A percentile compares a stretch with the other conserved stretches of the same genome.
phyloP scores from a whole-genome alignment of 495 filamentous ascomycete genomes.

The Aspergillus diversus region DNA sequence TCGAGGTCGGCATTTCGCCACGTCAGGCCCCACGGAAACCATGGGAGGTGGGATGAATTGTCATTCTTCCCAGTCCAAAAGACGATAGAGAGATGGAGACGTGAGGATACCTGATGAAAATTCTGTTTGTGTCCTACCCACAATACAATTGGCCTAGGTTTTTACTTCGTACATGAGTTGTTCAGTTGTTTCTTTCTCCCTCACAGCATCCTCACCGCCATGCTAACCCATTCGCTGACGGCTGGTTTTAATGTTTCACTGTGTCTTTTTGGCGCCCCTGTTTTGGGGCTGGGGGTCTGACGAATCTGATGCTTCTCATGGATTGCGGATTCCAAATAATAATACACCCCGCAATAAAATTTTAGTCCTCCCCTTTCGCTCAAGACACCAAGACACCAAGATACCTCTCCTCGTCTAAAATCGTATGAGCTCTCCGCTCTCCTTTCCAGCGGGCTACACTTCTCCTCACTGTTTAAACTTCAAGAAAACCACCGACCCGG shows the following conservation, averaged over 20 bases:
- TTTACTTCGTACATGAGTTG: not conserved
- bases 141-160: not conserved
- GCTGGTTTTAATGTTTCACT: too few relatives aligned
- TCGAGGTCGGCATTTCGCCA: slow-evolving; percentile 16
- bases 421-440: not conserved
- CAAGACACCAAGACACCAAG: too few relatives aligned
- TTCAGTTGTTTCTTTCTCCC: too few relatives aligned
- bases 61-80: slow-evolving; percentile 10
- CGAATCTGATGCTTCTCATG: too few relatives aligned
- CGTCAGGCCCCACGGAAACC: slow-evolving; percentile 16
- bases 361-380: too few relatives aligned
- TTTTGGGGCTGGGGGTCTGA: too few relatives aligned
- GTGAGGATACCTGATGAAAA: not conserved
- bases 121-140: not conserved
- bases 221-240: too few relatives aligned
- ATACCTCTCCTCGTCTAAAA: too few relatives aligned
- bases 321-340: too few relatives aligned
- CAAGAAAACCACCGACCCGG: slow-evolving; percentile 1
- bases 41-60: slow-evolving; percentile 5
- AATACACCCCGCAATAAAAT: too few relatives aligned
- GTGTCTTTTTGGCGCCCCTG: too few relatives aligned
- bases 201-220: too few relatives aligned
- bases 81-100: not conserved
- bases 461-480: not conserved
- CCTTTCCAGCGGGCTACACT: not conserved